Conservation (phyloP, 805 yeast species). For the Clavispora santaluciae region DNA sequence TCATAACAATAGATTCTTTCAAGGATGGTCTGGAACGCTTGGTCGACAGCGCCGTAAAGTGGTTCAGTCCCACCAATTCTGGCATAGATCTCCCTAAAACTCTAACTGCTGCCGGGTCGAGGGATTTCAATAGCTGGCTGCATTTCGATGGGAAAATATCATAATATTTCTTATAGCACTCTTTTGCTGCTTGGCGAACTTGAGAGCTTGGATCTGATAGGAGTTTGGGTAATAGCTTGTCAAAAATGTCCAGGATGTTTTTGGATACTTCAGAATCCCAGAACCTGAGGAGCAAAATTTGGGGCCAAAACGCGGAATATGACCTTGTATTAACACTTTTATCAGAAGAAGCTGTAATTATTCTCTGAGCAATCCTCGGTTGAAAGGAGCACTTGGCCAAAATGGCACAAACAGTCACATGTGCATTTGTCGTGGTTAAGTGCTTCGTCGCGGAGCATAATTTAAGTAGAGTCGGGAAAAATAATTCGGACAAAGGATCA, state of each 20-base stretch:
- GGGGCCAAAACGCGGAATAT: slow-evolving; percentile 67
- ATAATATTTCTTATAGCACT: slow-evolving; percentile 66
- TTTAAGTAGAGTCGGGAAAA: slow-evolving; percentile 45
- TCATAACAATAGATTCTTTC: slow-evolving; percentile 43
- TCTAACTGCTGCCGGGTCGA: slow-evolving; percentile 46
- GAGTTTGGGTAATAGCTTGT: slow-evolving; percentile 52
- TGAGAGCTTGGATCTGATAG: slow-evolving; percentile 74
- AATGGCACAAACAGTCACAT: slow-evolving; percentile 51
- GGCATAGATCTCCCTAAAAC: slow-evolving; percentile 63
- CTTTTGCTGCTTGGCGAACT: slow-evolving; percentile 72
- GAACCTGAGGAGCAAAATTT: slow-evolving; percentile 29
- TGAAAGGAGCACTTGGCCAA: slow-evolving; percentile 52
- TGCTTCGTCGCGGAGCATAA: slow-evolving; percentile 58
- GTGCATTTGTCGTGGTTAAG: slow-evolving; percentile 56
- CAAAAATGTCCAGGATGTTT: slow-evolving; percentile 37
- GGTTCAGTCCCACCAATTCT: neutral
- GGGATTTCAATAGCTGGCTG: slow-evolving; percentile 30
- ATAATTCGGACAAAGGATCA: slow-evolving; percentile 48
- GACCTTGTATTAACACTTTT: slow-evolving; percentile 69
- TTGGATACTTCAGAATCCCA: neutral
- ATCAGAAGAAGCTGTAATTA: slow-evolving; percentile 53
- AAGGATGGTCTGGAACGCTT: slow-evolving; percentile 41
- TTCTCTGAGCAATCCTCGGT: slow-evolving; percentile 45
- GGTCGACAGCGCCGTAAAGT: slow-evolving; percentile 1
- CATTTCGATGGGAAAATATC: slow-evolving; percentile 51